Base-by-base conservation (phyloP, 441 rosid genomes). In the Erysimum cheiri region DNA sequence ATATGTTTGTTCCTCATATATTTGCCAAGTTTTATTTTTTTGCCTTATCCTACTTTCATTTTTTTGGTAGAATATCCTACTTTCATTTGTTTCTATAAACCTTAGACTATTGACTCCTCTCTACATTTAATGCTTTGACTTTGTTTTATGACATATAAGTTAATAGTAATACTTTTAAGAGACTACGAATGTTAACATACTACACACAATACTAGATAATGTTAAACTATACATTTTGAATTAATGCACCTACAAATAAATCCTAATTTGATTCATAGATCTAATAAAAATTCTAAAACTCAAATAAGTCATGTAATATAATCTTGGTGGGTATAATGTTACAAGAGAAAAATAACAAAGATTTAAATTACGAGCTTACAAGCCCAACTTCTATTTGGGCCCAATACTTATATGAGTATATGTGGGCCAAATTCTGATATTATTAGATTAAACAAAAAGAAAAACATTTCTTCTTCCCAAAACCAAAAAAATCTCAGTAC, bases 381-480 rank as follows among this genome's bases (percentile, higher is more conserved):
- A 1, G 47, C 47, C 19, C 19, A 41, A 6, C 47, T 6, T 39
- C 0, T 14, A 12, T 13, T 28, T 57, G 50, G 69, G 55, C 73
- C 37, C 28, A 44, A 11, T 9, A 3, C 0, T 52, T 10, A 66
- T 14, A 22, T 22, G 24, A 22, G 2, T 22, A 22, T 22, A 36
- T 47, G 14, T 49, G 36, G 70, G 60, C 70, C 47, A 10, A 37
- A 6, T 7, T 47, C 1, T 41, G 24, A 66, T 39, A 5, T 22
- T 22, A 22, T 22, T 31, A 11, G 8, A 11, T 2, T 8, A 56
- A 55, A 15, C 0, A 11, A 37, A 17, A 31, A 37, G 22, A 19
- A 19, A 0, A 14, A 59, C 35, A 32, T 76, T 64, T 70, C 83
- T 77, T 77, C 77, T 24, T 64, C 77, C 22, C 80, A 67, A 79